Percentiles rank a stretch among this genome's conserved stretches.
phyloP scores from a whole-genome alignment of 1,139 yeast genomes.

The Spathaspora sp. region DNA sequence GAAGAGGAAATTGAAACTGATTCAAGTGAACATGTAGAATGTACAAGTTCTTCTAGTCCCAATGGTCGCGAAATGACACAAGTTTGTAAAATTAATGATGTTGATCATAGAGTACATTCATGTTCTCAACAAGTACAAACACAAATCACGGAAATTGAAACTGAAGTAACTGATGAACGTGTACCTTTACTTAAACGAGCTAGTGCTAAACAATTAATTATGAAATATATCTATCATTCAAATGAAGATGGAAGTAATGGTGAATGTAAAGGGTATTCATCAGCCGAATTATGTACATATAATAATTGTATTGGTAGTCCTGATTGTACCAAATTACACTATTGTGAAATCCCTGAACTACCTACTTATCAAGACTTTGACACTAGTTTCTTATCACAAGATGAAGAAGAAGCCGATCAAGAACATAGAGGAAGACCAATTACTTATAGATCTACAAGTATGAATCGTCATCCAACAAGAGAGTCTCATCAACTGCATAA shows the following conservation, averaged over 20 bases:
- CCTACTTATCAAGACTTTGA: neutral
- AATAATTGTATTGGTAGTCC: conserved; percentile 13
- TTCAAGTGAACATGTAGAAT: neutral
- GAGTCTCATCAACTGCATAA: conserved; percentile 19
- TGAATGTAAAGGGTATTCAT: conserved; percentile 55
- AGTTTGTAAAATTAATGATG: neutral
- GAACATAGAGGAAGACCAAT: neutral
- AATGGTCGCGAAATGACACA: neutral
- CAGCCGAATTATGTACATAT: conserved; percentile 38
- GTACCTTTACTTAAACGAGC: neutral
- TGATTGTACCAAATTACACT: conserved; percentile 27
- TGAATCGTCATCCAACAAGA: conserved; percentile 10
- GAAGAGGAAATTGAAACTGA: conserved; percentile 13
- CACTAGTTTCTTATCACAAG: neutral
- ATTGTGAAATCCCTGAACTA: conserved; percentile 37
- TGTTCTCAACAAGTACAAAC: neutral
- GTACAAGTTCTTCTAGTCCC: neutral
- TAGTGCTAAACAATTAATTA: neutral
- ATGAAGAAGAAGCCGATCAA: neutral
- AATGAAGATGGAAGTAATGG: conserved; percentile 24
- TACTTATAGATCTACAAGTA: neutral
- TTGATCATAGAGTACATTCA: neutral
- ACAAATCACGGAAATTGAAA: neutral
- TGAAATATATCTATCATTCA: neutral
- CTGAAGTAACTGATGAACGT: neutral